Percentiles rank a stretch among this genome's conserved stretches.
Evolutionary conservation across 2,329 filamentous ascomycete species (phyloP).

Genomic region (Trichoderma cornu-damae): DNA sequence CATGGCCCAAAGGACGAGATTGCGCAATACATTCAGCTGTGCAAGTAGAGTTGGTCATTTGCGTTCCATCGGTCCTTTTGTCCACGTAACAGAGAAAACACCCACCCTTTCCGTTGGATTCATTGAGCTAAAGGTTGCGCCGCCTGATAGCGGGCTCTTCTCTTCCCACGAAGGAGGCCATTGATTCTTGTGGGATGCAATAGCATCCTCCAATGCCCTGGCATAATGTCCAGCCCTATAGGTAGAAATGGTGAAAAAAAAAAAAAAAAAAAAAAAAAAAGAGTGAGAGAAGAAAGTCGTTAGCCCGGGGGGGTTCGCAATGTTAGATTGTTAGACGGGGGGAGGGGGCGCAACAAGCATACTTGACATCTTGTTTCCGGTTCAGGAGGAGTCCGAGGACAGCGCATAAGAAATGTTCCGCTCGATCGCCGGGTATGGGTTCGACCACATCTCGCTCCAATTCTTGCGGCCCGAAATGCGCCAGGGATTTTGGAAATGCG

Average conservation of each 20-base stretch:
- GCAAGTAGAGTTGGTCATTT: constrained; percentile 16
- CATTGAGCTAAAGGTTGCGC: constrained; percentile 78
- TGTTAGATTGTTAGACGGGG: too few relatives aligned
- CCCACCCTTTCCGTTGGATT: constrained; percentile 72
- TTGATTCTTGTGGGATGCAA: constrained; percentile 77
- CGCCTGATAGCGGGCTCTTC: constrained; percentile 76
- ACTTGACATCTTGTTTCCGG: constrained; percentile 99
- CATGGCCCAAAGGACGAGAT: constrained; percentile 82
- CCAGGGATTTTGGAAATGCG: constrained; percentile 77
- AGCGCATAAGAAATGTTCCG: constrained; percentile 84
- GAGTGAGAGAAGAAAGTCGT: constrained; percentile 22
- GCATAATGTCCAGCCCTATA: constrained; percentile 82
- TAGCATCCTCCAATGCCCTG: constrained; percentile 87
- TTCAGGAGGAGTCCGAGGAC: constrained; percentile 84
- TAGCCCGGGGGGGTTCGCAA: not conserved
- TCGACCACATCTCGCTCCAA: constrained; percentile 82
- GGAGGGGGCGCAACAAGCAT: constrained; percentile 39
- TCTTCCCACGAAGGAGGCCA: constrained; percentile 83
- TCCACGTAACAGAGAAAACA: not conserved
- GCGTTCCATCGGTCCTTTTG: not conserved
- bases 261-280: too few relatives aligned
- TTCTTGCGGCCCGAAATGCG: constrained; percentile 92
- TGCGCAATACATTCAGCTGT: constrained; percentile 76
- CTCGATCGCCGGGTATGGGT: constrained; percentile 71
- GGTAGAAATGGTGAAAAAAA: too few relatives aligned